Evolutionary conservation across 495 filamentous ascomycete genomes (phyloP).

Genomic region (Pseudevernia furfuracea): DNA sequence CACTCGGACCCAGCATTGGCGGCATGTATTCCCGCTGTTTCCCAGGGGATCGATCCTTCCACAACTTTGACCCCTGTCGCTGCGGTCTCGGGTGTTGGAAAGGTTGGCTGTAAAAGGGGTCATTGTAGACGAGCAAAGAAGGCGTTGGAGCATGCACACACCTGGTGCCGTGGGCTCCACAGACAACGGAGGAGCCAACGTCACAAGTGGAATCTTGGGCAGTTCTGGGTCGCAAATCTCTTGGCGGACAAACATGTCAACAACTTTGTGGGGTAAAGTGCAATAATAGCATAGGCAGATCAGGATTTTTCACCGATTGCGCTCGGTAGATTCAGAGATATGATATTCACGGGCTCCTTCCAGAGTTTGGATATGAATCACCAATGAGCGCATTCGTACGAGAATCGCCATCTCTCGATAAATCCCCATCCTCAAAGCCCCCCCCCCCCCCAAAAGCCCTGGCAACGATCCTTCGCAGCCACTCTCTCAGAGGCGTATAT

Average conservation of each 20-base stretch:
- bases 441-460: no score
- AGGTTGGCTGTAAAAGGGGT: neutral
- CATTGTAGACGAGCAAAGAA: neutral
- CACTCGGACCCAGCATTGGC: slow-evolving; percentile 11
- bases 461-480: no score
- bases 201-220: neutral
- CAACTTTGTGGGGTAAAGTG: neutral
- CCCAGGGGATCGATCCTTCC: slow-evolving; percentile 16
- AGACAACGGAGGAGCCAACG: neutral
- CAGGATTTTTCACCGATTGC: neutral
- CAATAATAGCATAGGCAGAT: neutral
- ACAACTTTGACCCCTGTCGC: neutral
- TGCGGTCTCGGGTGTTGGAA: neutral
- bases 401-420: no score
- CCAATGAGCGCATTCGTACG: no score
- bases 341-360: neutral
- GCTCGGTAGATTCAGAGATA: neutral
- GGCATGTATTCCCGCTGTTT: neutral
- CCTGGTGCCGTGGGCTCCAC: neutral
- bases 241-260: neutral
- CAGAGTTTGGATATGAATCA: no score
- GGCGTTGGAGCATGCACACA: neutral
- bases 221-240: neutral
- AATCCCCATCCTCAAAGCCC: no score
- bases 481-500: no score